phyloP scores from a whole-genome alignment of 352 stramenopile species.

The Globisporangium ultimum region DNA sequence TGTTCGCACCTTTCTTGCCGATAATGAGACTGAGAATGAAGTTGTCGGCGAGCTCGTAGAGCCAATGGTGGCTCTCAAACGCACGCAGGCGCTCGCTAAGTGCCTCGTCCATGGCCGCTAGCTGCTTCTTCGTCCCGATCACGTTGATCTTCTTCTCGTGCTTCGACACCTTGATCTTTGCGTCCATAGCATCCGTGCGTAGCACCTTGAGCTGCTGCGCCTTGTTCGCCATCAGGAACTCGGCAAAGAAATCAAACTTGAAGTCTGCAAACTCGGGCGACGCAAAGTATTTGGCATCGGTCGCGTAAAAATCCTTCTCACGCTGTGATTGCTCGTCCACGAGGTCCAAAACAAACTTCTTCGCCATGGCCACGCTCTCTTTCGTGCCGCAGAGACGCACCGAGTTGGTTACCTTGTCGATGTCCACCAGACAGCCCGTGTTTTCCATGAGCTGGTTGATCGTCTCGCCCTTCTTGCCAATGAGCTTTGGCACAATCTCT shows the following conservation, averaged over 20 bases:
- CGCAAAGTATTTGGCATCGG: conserved; percentile 39
- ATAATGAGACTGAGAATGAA: conserved; percentile 76
- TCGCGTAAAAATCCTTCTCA: conserved; percentile 47
- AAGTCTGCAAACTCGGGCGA: conserved; percentile 33
- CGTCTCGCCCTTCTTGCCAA: conserved; percentile 82
- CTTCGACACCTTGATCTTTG: conserved; percentile 69
- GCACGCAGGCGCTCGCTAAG: conserved; percentile 47
- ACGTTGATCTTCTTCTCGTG: conserved; percentile 57
- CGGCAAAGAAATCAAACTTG: conserved; percentile 77
- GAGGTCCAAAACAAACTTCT: conserved; percentile 56
- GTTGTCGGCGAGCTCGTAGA: conserved; percentile 53
- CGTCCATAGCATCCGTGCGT: conserved; percentile 51
- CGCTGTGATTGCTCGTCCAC: conserved; percentile 61
- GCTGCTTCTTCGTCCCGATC: conserved; percentile 65
- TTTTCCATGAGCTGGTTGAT: conserved; percentile 85
- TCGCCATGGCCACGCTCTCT: conserved; percentile 49
- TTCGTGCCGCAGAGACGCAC: conserved; percentile 59
- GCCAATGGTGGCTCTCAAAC: conserved; percentile 60
- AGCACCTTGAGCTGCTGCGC: conserved; percentile 61
- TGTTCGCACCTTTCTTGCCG: conserved; percentile 75
- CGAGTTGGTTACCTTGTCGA: conserved; percentile 75
- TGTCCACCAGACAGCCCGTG: conserved; percentile 66
- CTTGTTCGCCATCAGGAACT: conserved; percentile 81
- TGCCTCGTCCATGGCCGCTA: conserved; percentile 57
- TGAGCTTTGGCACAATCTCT: conserved; percentile 79